These are phyloP conservation scores for Pythium monospermum DNA, from an alignment of 352 stramenopile species.

Conservation along the genomic window DNA sequence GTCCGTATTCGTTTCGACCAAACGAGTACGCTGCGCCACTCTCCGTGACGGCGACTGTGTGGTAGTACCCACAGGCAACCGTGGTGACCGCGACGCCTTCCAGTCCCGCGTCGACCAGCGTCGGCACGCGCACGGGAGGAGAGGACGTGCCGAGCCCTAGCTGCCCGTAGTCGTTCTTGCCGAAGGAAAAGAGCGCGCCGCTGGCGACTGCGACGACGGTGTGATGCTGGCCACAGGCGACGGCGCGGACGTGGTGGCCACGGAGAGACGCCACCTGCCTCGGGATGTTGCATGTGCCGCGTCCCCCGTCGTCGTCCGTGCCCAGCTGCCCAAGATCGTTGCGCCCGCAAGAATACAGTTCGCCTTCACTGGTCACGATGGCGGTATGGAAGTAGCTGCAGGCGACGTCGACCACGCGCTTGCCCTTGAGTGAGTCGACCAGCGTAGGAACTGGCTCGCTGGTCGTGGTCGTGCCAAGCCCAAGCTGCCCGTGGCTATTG, in stretches of 20 bases:
- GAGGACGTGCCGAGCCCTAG: constrained; percentile 62
- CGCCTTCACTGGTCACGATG: constrained; percentile 68
- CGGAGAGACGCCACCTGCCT: constrained; percentile 49
- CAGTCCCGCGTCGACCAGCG: constrained; percentile 39
- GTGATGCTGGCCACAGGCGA: constrained; percentile 42
- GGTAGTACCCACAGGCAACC: constrained; percentile 41
- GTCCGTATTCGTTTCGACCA: constrained; percentile 91
- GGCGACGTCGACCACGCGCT: constrained; percentile 69
- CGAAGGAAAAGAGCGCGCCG: constrained; percentile 82
- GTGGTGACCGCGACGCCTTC: constrained; percentile 40
- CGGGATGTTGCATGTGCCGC: constrained; percentile 65
- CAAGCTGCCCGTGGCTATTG: constrained; percentile 89
- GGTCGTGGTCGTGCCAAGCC: constrained; percentile 63
- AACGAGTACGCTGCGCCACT: constrained; percentile 80
- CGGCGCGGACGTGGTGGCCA: constrained; percentile 39
- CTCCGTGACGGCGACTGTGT: constrained; percentile 28
- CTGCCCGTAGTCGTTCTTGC: constrained; percentile 92
- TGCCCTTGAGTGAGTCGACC: constrained; percentile 35
- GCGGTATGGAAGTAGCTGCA: constrained; percentile 93
- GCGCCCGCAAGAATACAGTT: constrained; percentile 84
- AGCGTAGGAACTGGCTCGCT: constrained; percentile 43
- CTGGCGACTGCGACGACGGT: constrained; percentile 29
- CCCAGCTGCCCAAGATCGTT: constrained; percentile 93
- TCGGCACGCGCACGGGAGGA: not conserved
- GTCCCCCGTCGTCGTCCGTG: constrained; percentile 56